These are phyloP conservation scores for Psophocarpus tetragonolobus DNA, from an alignment of 306 rosid species.

Conservation along the genomic window DNA sequence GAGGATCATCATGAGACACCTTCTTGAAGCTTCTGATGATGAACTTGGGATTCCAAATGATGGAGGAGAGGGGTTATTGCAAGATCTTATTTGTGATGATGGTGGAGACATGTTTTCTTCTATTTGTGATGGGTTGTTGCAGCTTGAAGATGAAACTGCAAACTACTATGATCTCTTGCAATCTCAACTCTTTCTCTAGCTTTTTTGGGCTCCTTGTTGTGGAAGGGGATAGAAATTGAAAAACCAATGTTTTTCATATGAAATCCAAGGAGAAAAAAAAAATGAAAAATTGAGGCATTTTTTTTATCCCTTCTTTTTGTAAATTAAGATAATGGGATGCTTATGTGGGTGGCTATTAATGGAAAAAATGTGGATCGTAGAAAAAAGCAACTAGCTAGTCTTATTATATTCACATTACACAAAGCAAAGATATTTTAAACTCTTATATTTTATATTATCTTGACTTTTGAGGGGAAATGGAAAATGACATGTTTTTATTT, in stretches of 20 bases:
- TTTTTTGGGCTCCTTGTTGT: neutral
- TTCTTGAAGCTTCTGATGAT: constrained; percentile 85
- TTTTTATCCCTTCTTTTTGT: constrained; percentile 29
- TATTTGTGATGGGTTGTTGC: constrained; percentile 61
- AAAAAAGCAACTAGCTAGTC: constrained; percentile 14
- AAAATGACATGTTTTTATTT: neutral
- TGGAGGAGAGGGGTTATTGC: too few relatives aligned
- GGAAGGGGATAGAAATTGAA: neutral
- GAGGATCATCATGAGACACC: constrained; percentile 68
- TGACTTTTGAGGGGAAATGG: neutral
- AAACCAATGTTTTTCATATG: neutral
- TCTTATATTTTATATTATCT: neutral
- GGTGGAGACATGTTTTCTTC: constrained; percentile 44
- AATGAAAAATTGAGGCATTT: neutral
- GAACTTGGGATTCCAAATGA: constrained; percentile 82
- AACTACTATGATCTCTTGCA: constrained; percentile 70
- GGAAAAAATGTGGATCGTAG: constrained; percentile 10
- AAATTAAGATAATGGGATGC: neutral
- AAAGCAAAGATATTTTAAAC: neutral
- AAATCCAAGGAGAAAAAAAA: neutral
- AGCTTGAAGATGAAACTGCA: constrained; percentile 83
- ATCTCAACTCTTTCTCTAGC: constrained; percentile 68
- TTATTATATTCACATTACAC: neutral
- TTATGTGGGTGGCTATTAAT: neutral
- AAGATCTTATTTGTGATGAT: too few relatives aligned